Percentiles rank a stretch among this genome's conserved stretches.
These are phyloP conservation scores for Basipetospora chlamydospora DNA, from an alignment of 2,329 filamentous ascomycete genomes.

Conservation along the genomic window DNA sequence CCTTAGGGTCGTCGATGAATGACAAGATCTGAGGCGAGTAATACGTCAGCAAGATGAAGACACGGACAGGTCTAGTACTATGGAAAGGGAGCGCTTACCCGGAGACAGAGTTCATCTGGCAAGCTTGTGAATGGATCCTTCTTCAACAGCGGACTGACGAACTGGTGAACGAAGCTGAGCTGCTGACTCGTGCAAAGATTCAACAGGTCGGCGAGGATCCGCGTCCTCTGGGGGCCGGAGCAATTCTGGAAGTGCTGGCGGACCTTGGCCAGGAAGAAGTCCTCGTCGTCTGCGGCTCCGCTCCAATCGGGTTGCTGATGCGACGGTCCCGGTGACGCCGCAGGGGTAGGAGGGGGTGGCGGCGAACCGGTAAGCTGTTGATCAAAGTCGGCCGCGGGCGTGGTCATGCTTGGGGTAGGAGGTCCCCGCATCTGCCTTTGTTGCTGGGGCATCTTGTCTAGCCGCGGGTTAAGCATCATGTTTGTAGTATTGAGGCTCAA, in stretches of 20 bases:
- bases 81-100: slow-evolving; percentile 40
- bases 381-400: slow-evolving; percentile 48
- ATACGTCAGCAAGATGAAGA: neutral
- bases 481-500: slow-evolving; percentile 37
- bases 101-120: slow-evolving; percentile 81
- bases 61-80: neutral
- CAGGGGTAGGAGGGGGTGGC: slow-evolving; percentile 50
- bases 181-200: slow-evolving; percentile 92
- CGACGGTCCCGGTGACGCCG: slow-evolving; percentile 48
- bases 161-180: slow-evolving; percentile 89
- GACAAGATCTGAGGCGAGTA: slow-evolving; percentile 60
- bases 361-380: slow-evolving; percentile 45
- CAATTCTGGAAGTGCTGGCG: slow-evolving; percentile 68
- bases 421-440: slow-evolving; percentile 35
- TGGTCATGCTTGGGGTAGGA: slow-evolving; percentile 52
- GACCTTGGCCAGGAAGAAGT: slow-evolving; percentile 67
- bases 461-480: slow-evolving; percentile 26
- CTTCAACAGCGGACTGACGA: slow-evolving; percentile 85
- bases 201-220: slow-evolving; percentile 73
- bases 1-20: slow-evolving; percentile 93
- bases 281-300: slow-evolving; percentile 64
- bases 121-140: slow-evolving; percentile 90
- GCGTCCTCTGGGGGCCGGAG: slow-evolving; percentile 60
- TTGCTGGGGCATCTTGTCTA: slow-evolving; percentile 38
- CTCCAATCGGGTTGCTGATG: slow-evolving; percentile 58